Conservation (phyloP, 1,284 basidiomycete species). For the Vanrija pseudolonga region DNA sequence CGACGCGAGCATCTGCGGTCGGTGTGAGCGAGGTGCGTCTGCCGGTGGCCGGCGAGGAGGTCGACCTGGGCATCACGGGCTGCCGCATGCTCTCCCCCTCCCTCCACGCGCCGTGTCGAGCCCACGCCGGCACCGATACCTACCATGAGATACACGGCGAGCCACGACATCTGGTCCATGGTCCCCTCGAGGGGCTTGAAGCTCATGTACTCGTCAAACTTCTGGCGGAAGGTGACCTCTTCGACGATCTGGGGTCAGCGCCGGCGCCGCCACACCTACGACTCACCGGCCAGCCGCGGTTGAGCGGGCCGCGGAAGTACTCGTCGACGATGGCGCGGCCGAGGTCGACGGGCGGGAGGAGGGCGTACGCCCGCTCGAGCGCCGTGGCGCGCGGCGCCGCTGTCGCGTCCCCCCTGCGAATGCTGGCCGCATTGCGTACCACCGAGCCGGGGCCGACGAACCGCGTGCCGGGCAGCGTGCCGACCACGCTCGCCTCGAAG, state of each 20-base stretch:
- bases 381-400: background rate
- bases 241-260: background rate
- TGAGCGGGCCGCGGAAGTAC: conserved; percentile 14
- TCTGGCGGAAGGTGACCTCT: background rate
- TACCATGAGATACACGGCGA: conserved; percentile 22
- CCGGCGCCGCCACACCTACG: background rate
- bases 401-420: too few relatives aligned
- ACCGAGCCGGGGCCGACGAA: background rate
- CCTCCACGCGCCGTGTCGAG: too few relatives aligned
- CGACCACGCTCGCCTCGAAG: background rate
- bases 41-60: background rate
- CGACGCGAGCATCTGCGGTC: conserved; percentile 13
- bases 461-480: background rate
- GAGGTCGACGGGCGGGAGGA: conserved; percentile 1
- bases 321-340: conserved; percentile 3
- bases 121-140: background rate
- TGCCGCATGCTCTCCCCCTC: too few relatives aligned
- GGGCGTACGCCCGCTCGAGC: conserved; percentile 3
- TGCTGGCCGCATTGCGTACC: background rate
- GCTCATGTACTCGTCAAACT: background rate
- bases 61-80: too few relatives aligned
- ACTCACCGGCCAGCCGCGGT: conserved; percentile 20
- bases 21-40: too few relatives aligned
- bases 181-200: background rate
- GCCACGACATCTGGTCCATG: conserved; percentile 12